These are phyloP conservation scores for Tylopilus cervinicoccineus DNA, from an alignment of 768 basidiomycete species.

Conservation along the genomic window DNA sequence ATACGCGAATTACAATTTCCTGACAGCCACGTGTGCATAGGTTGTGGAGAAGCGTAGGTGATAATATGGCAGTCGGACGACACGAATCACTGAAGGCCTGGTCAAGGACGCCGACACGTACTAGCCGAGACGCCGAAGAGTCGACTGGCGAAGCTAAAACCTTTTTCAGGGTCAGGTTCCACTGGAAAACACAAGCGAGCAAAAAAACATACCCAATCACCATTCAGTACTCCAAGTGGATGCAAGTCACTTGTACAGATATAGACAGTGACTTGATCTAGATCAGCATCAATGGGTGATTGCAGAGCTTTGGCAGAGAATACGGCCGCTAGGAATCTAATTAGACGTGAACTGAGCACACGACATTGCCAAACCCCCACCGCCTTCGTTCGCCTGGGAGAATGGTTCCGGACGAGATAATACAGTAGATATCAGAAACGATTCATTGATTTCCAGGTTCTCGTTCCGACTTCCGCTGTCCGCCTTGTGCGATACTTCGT, in stretches of 20 bases:
- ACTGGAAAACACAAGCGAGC: not conserved
- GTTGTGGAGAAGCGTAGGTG: conserved; percentile 55
- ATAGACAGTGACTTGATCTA: conserved; percentile 58
- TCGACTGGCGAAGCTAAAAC: conserved; percentile 43
- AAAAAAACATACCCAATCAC: conserved; percentile 65
- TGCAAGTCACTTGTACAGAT: conserved; percentile 60
- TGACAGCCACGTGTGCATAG: conserved; percentile 32
- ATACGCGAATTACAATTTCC: conserved; percentile 41
- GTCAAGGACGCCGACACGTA: conserved; percentile 55
- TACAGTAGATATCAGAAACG: conserved; percentile 58
- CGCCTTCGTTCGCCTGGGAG: conserved; percentile 4
- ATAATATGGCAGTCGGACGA: conserved; percentile 30
- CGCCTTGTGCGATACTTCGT: conserved; percentile 1
- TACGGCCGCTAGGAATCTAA: conserved; percentile 8
- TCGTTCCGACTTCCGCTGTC: conserved; percentile 29
- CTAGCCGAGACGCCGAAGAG: conserved; percentile 44
- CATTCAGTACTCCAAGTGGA: conserved; percentile 60
- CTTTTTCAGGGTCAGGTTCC: conserved; percentile 35
- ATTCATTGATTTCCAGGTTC: conserved; percentile 65
- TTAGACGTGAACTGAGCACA: not conserved
- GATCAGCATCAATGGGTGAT: conserved; percentile 28
- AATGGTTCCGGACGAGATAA: conserved; percentile 22
- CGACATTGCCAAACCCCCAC: conserved; percentile 1
- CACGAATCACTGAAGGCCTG: conserved; percentile 35
- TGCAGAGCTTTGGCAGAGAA: conserved; percentile 32